Conservation (phyloP, 495 filamentous ascomycete species). For the Aspergillus baeticus region DNA sequence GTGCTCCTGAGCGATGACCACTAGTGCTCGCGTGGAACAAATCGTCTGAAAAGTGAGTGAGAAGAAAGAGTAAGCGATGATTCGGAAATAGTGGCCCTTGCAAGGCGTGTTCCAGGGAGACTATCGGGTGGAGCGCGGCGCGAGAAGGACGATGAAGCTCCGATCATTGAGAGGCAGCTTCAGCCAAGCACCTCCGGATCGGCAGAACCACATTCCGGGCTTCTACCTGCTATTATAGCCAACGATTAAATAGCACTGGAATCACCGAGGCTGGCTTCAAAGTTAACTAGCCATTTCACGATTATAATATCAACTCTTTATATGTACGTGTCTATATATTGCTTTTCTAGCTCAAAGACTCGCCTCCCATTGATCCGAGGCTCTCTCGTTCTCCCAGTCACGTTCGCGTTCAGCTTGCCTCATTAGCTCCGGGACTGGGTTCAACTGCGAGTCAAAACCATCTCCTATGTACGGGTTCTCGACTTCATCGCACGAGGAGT, state of each 20-base stretch:
- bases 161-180: slow-evolving; percentile 15
- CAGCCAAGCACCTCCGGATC: slow-evolving; percentile 17
- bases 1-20: slow-evolving; percentile 19
- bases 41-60: slow-evolving; percentile 2
- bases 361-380: neutral
- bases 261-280: no score
- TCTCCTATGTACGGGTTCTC: slow-evolving; percentile 55
- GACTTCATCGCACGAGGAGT: slow-evolving; percentile 60
- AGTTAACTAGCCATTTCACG: no score
- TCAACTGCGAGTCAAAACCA: slow-evolving; percentile 57
- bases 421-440: slow-evolving; percentile 30
- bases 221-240: no score
- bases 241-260: no score
- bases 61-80: neutral
- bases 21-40: slow-evolving; percentile 10
- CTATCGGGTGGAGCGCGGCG: slow-evolving; percentile 19
- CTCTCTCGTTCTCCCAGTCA: neutral
- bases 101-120: slow-evolving; percentile 19
- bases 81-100: slow-evolving; percentile 8
- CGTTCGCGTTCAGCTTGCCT: slow-evolving; percentile 22
- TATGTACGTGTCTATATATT: neutral
- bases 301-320: neutral
- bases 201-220: slow-evolving; percentile 18
- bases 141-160: slow-evolving; percentile 21
- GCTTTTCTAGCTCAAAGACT: neutral